A percentile compares a stretch with the other conserved stretches of the same genome.
Conservation (phyloP, 805 yeast genomes). For the Metschnikowia rubicola region DNA sequence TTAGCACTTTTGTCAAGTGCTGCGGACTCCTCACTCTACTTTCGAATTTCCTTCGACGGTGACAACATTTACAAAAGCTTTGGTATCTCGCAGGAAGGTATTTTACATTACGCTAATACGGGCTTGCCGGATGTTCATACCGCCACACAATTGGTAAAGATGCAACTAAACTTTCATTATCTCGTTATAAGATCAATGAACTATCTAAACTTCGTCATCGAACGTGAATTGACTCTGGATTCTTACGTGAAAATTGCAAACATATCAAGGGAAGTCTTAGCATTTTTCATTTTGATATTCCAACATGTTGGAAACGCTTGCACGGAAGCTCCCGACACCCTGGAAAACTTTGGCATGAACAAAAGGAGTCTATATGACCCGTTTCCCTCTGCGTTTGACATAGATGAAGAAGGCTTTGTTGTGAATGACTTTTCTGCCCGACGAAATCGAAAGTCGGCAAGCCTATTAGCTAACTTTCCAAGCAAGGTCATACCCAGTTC, state of each 20-base stretch:
- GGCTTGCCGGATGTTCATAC: conserved; percentile 40
- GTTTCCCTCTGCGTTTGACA: conserved; percentile 28
- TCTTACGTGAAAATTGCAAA: conserved; percentile 35
- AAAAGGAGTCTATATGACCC: conserved; percentile 2
- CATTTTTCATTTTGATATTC: conserved; percentile 36
- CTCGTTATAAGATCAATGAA: conserved; percentile 41
- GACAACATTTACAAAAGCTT: conserved; percentile 11
- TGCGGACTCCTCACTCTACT: conserved; percentile 29
- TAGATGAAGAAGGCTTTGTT: conserved; percentile 45
- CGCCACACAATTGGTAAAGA: conserved; percentile 37
- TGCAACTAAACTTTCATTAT: conserved; percentile 44
- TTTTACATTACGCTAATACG: conserved; percentile 23
- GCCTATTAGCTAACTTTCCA: conserved; percentile 4
- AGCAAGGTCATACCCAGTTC: conserved; percentile 30
- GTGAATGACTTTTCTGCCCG: conserved; percentile 43
- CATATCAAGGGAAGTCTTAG: conserved; percentile 37
- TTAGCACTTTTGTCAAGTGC: conserved; percentile 24
- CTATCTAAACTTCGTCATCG: conserved; percentile 38
- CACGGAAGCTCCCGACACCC: neutral
- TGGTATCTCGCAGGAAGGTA: conserved; percentile 15
- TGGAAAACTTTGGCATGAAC: neutral
- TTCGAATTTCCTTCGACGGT: conserved; percentile 24
- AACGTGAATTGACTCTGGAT: conserved; percentile 34
- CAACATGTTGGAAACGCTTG: conserved; percentile 29
- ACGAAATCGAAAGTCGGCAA: conserved; percentile 22